Conservation (phyloP, 2,329 filamentous ascomycete species). For the Talaromyces sp. region DNA sequence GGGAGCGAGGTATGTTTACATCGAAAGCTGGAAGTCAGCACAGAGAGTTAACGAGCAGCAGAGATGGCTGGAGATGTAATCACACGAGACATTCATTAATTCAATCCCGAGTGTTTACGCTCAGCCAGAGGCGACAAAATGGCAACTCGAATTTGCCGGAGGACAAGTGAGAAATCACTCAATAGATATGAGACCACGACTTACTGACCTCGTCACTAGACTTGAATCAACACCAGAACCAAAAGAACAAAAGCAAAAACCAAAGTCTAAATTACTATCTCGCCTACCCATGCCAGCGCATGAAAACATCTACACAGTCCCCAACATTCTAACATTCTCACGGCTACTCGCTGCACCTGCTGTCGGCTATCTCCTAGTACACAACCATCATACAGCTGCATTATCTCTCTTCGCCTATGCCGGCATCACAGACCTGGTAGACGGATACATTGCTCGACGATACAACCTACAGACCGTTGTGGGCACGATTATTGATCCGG, state of each 20-base stretch:
- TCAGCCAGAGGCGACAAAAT: constrained; percentile 8
- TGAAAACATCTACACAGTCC: constrained; percentile 97
- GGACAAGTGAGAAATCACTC: background rate
- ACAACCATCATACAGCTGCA: constrained; percentile 76
- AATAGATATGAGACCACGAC: background rate
- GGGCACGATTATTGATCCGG: constrained; percentile 89
- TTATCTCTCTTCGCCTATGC: constrained; percentile 88
- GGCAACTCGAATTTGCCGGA: constrained; percentile 8
- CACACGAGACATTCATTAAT: background rate
- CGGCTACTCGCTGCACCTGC: constrained; percentile 79
- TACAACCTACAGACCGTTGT: constrained; percentile 92
- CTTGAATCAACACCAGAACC: background rate
- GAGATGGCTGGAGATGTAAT: background rate
- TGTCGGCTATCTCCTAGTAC: constrained; percentile 83
- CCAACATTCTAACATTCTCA: constrained; percentile 86
- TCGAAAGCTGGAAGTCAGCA: background rate
- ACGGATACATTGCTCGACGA: constrained; percentile 86
- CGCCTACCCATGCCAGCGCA: constrained; percentile 44
- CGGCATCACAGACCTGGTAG: constrained; percentile 84
- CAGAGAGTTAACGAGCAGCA: background rate
- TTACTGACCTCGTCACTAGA: background rate
- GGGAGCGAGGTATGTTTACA: background rate
- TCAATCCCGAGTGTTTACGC: background rate
- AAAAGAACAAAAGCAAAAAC: background rate
- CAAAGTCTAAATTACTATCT: constrained; percentile 35